phyloP scores from a whole-genome alignment of 169 alveolate genomes.

The Sarcocystis neurona region DNA sequence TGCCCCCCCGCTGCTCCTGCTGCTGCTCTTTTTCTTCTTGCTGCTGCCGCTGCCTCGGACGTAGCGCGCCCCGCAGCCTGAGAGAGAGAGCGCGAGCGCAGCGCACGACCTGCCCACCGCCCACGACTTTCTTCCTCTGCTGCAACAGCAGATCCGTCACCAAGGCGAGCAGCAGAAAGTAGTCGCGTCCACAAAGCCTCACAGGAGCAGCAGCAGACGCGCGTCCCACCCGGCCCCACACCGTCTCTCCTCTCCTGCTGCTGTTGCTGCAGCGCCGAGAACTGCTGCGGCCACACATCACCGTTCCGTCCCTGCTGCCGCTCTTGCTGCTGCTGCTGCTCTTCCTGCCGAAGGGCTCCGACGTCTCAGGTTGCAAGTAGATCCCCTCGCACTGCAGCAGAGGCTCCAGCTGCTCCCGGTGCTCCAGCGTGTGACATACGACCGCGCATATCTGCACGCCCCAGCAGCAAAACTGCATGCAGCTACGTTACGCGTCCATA shows the following conservation, averaged over 20 bases:
- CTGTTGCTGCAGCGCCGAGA: no score
- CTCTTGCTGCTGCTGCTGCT: not conserved
- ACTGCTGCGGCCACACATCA: no score
- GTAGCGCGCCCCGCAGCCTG: not conserved
- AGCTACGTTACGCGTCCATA: no score
- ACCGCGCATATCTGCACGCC: constrained; percentile 59
- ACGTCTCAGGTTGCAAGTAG: no score
- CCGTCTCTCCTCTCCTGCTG: no score
- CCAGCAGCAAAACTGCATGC: no score
- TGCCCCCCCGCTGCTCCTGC: constrained; percentile 41
- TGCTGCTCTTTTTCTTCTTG: not conserved
- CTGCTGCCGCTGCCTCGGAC: not conserved
- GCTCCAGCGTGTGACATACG: constrained; percentile 43
- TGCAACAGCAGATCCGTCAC: constrained; percentile 33
- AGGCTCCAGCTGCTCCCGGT: constrained; percentile 32
- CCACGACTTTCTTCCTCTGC: constrained; percentile 30
- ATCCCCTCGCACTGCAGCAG: no score
- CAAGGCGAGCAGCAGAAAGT: constrained; percentile 42
- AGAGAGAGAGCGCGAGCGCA: constrained; percentile 24
- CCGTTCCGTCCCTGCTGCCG: not conserved
- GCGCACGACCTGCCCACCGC: constrained; percentile 11
- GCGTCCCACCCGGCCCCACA: no score
- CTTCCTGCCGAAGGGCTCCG: no score
- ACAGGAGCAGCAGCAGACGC: no score
- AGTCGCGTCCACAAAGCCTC: no score